phyloP scores from a whole-genome alignment of 176 grass and related monocot genomes.

The Cenchrus fungigraminus region DNA sequence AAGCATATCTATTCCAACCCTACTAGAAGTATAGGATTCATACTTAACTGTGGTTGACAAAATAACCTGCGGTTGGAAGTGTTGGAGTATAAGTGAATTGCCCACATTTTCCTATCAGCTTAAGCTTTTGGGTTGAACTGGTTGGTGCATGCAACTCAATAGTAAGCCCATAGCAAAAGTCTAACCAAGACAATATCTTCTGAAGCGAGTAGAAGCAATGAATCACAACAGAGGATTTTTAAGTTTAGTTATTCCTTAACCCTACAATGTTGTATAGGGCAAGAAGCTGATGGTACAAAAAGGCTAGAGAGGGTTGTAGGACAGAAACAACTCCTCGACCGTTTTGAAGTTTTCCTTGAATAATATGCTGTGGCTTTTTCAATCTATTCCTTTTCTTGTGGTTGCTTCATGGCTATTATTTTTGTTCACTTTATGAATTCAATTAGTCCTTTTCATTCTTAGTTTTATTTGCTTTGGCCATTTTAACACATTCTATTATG shows the following conservation, averaged over 20 bases:
- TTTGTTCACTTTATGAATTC: not conserved
- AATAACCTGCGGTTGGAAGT: not conserved
- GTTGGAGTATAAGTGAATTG: too few species aligned
- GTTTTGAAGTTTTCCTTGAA: not conserved
- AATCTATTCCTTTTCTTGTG: not conserved
- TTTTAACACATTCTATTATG: conserved; percentile 19
- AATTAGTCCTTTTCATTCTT: not conserved
- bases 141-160: too few species aligned
- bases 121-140: too few species aligned
- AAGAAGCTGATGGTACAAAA: not conserved
- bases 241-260: not conserved
- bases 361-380: not conserved
- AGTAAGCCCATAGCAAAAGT: not conserved
- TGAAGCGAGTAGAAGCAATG: not conserved
- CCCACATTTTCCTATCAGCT: too few species aligned
- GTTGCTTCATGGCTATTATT: not conserved
- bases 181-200: not conserved
- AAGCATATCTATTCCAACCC: not conserved
- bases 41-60: conserved; percentile 19
- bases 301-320: not conserved
- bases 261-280: not conserved
- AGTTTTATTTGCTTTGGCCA: not conserved
- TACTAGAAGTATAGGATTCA: not conserved
- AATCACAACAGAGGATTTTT: not conserved
- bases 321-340: not conserved